Evolutionary conservation across 2,329 filamentous ascomycete species (phyloP).

Genomic region (Knoxdaviesia proteae): DNA sequence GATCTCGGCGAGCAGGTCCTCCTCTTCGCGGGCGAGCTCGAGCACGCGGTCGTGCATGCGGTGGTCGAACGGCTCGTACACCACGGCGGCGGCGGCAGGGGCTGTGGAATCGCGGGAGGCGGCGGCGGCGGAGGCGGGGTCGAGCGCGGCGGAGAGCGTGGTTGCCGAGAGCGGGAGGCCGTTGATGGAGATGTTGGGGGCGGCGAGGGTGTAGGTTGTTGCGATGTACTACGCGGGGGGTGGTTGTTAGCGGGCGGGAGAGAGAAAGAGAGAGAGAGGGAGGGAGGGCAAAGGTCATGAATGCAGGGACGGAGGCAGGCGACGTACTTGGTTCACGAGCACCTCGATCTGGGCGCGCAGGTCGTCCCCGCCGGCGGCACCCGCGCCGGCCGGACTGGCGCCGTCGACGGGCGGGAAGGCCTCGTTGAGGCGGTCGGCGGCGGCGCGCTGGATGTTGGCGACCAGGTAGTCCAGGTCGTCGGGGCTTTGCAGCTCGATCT

Average conservation of each 20-base stretch:
- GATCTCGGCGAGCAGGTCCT: constrained; percentile 42
- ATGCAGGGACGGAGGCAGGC: not conserved
- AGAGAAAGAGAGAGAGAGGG: not conserved
- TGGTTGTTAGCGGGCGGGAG: not conserved
- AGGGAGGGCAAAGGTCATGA: not conserved
- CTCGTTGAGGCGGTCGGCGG: constrained; percentile 43
- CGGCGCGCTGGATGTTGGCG: constrained; percentile 46
- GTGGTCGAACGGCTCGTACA: constrained; percentile 39
- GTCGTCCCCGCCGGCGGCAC: constrained; percentile 18
- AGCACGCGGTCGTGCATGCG: constrained; percentile 37
- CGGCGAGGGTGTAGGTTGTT: constrained; percentile 35
- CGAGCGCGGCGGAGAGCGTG: constrained; percentile 16
- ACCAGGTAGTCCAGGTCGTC: constrained; percentile 53
- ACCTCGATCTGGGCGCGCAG: constrained; percentile 36
- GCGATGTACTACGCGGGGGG: constrained; percentile 30
- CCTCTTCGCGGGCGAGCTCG: constrained; percentile 38
- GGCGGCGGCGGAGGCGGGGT: constrained; percentile 15
- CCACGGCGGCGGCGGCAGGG: constrained; percentile 14
- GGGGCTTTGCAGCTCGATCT: constrained; percentile 60
- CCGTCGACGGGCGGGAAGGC: constrained; percentile 40
- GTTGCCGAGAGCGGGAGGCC: constrained; percentile 18
- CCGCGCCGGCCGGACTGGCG: constrained; percentile 14
- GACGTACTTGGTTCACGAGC: constrained; percentile 34
- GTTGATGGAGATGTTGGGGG: constrained; percentile 41
- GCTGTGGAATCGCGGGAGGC: constrained; percentile 5